These are phyloP conservation scores for Heliosperma pusillum DNA, from an alignment of 148 eudicot species.

Conservation along the genomic window DNA sequence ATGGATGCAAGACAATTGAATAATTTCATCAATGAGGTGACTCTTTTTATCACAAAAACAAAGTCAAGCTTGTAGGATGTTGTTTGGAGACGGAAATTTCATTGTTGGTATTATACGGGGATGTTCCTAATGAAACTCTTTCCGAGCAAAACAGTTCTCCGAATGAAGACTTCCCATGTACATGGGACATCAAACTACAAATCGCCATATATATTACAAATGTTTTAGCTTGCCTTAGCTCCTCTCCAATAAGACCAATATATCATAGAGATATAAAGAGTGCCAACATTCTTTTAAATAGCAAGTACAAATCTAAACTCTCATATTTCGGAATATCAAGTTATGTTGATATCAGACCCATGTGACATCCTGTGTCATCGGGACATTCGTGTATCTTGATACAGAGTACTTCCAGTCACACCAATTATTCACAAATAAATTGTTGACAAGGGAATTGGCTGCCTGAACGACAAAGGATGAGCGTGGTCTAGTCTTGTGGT, in stretches of 20 bases:
- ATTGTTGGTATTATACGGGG: constrained; percentile 22
- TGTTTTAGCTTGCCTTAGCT: constrained; percentile 20
- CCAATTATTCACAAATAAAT: no score
- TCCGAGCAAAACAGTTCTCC: not conserved
- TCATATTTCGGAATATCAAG: constrained; percentile 26
- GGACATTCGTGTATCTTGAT: constrained; percentile 25
- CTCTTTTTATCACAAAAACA: constrained; percentile 21
- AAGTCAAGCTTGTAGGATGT: constrained; percentile 19
- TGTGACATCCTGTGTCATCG: constrained; percentile 18
- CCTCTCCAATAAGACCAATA: constrained; percentile 13
- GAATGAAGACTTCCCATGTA: constrained; percentile 13
- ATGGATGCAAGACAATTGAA: not conserved
- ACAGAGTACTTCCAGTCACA: no score
- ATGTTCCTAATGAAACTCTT: constrained; percentile 20
- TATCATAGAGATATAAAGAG: no score
- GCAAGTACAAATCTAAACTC: constrained; percentile 17
- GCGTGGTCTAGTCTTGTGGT: constrained; percentile 13
- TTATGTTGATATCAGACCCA: constrained; percentile 22
- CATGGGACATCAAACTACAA: constrained; percentile 21
- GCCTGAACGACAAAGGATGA: not conserved
- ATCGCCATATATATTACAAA: constrained; percentile 23
- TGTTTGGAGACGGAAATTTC: constrained; percentile 27
- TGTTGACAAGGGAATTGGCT: constrained; percentile 9
- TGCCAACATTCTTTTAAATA: constrained; percentile 25
- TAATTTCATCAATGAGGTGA: constrained; percentile 24